Base-by-base conservation (phyloP, 2,329 filamentous ascomycete species). In the Sclerotinia minor region DNA sequence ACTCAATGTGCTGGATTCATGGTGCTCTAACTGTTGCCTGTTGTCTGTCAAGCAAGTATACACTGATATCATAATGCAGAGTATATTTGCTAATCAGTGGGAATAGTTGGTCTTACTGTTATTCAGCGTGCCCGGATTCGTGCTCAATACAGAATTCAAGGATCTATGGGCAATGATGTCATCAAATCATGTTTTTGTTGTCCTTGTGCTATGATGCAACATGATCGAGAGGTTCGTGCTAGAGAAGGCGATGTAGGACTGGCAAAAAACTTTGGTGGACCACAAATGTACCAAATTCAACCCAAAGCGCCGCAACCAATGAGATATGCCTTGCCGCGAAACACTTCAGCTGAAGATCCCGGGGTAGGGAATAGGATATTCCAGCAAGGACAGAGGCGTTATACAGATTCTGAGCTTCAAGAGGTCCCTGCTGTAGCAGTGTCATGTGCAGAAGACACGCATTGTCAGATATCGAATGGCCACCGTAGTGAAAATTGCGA, bases 151-250 rank as follows among this genome's bases (percentile, higher is more conserved):
- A 80, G 79, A n/a, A 75, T 83, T 0, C 69, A 76, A 35, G 81
- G 81, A 2, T 76, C 72, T 11, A 59, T 78, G 26, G 71, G 70
- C 0, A 70, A 74, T 5, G 81, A 83, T 70, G 67, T 78, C 21
- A 67, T 77, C 0, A 73, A 74, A 29, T 74, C 76, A 1, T 78
- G 76, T 35, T 82, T 79, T 68, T 83, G 80, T 70, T 77, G 77
- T 17, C 78, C 77, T 59, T 82, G 81, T 67, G 75, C 77, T 13
- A 74, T 78, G 1, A 78, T 82, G 64, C 79, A 81, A 71, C 79
- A 80, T 69, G 81, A 83, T 73, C 75, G 79, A 45, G 81, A 83
- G 71, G 75, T 83, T 5, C 75, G 76, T 61, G 75, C 74, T 15
- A 74, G 81, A 64, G 81, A 83, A 72, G 79, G 75, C 15, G 67